Base-by-base conservation (phyloP, 768 basidiomycete genomes). In the Kwoniella heveanensis region DNA sequence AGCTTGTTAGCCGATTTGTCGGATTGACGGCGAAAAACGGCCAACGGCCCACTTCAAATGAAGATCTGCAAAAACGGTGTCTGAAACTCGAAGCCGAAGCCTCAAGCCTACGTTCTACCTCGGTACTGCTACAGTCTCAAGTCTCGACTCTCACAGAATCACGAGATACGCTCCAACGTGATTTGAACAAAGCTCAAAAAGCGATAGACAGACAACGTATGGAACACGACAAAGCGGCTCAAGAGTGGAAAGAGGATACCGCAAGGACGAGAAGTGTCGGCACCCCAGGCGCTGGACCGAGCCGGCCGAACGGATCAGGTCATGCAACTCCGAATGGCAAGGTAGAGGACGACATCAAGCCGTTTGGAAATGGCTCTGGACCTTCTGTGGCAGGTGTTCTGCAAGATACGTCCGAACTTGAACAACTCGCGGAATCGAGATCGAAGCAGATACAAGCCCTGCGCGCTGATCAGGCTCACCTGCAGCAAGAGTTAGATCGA, bases 241-340 rank as follows among this genome's bases (percentile, higher is more conserved):
- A 62, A 44, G 62, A 71, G 32, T 68, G 66, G 68, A 64, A 64
- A 39, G 64, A 62, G 37, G 57, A 65, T 15, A 50, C 44, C 37
- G 64, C 53, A 13, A 50, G 68, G 36, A 66, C 64, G 36, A 59
- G 62, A 39, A 64, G 55, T 26, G 30, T 50, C 17, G 66, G 57
- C n/a, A 72, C 73, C 19, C 73, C 73, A 12, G 62, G 63, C 47
- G 47, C 54, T 49, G 62, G 62, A 53, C 50, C 62, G 17, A 52
- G 56, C 8, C 61, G 59, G 50, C 21, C 57, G 7, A 52, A 66
- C 27, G 68, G 66, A 24, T 76, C 74, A 26, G 74, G 74, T 47
- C 64, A 73, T 50, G 72, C 72, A 12, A 73, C 74, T 13, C 74
- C 74, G 17, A 76, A 76, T 51, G 74, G 74, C 21, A 69, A 67